Evolutionary conservation across 495 filamentous ascomycete species (phyloP).

Genomic region (Aspergillus panamensis): DNA sequence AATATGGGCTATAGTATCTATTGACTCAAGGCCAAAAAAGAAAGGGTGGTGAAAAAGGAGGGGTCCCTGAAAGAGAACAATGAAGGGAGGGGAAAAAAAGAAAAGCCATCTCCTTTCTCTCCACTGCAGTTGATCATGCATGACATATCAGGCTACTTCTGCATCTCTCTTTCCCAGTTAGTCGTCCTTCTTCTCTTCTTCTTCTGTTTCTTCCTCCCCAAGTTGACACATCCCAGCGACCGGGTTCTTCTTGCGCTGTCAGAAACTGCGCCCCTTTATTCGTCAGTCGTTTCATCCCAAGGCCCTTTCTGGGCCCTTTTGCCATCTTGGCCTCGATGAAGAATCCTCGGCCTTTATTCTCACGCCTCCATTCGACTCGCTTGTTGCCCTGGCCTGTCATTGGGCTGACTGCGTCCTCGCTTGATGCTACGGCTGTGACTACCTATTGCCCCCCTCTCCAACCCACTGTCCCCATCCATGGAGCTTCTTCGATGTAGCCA

Average conservation of each 20-base stretch:
- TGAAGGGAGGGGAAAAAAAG: conserved; percentile 14
- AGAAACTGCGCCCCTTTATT: conserved; percentile 19
- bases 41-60: background rate
- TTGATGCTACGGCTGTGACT: conserved; percentile 7
- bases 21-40: background rate
- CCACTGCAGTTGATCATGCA: conserved; percentile 23
- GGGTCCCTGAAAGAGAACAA: background rate
- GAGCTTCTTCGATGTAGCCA: conserved; percentile 14
- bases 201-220: conserved; percentile 14
- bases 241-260: conserved; percentile 9
- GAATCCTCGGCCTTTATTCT: conserved; percentile 3
- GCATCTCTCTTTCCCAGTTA: conserved; percentile 2
- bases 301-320: conserved; percentile 9
- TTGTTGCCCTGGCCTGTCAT: background rate
- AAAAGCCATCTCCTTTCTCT: conserved; percentile 10
- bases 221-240: conserved; percentile 24
- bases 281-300: conserved; percentile 20
- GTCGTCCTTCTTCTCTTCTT: background rate
- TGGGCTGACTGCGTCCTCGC: background rate
- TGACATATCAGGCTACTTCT: conserved; percentile 26
- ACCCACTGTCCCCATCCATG: conserved; percentile 6
- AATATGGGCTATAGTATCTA: no score
- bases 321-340: conserved; percentile 19
- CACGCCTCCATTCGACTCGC: background rate
- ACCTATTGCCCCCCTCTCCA: conserved; percentile 5